Base-by-base conservation (phyloP, 352 stramenopile species). In the Peronospora belbahrii region DNA sequence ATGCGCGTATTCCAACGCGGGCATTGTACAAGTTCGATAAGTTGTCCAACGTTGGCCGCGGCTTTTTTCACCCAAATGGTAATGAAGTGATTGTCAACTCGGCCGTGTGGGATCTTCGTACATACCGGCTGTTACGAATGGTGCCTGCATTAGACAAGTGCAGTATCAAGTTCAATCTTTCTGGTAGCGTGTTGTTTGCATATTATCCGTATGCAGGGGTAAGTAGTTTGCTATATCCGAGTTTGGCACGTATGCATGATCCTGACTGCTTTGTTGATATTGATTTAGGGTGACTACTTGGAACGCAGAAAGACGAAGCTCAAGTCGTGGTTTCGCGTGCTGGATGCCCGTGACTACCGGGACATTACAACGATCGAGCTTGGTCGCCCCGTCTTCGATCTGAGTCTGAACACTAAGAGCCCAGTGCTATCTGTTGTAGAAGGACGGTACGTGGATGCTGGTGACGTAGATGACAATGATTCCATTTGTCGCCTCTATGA, bases 1-100 rank as follows among this genome's bases (percentile, higher is more conserved):
- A 93, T 52, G 59, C 75, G 6, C 74, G 82, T 0, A 69, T 85
- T 37, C 68, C 76, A 9, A 84, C 73, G 11, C 70, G 73, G 2
- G 70, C 79, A 11, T 42, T 95, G 14, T 86, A 94, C 59, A 91
- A 94, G 37, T 94, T 95, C 46, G 85, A 95, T 53, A 93, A 93
- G 49, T 41, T 95, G 5, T 90, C 81, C 1, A 90, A 92, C 24
- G 52, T 88, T 14, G 78, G 83, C 1, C 86, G 83, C 27, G 83
- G 85, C 1, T 83, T 77, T 41, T 94, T 92, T 48, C 83, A 95
- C 56, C 83, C 83, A 4, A 86, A 79, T 25, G 83, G 83, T 1
- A 95, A 94, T 41, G 85, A 95, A 60, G 74, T 94, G 25, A 80
- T 95, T 33, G 68, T 95, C 17, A 93, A 95, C 46, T 90, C 83